Conservation (phyloP, 768 basidiomycete species). For the Tricholoma hemisulphureum region DNA sequence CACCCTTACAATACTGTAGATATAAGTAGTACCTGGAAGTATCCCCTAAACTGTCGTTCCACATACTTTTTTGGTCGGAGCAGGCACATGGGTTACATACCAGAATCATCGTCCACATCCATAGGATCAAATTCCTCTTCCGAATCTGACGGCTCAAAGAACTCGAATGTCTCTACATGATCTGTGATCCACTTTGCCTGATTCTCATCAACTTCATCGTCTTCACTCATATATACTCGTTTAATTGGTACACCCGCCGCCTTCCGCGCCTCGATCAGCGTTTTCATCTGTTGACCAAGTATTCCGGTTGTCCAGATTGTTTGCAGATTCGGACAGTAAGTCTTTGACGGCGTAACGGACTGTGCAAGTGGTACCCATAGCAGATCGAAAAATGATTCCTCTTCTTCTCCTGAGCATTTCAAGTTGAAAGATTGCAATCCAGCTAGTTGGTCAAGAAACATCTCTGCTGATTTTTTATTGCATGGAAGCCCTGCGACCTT, state of each 20-base stretch:
- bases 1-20: neutral
- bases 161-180: constrained; percentile 51
- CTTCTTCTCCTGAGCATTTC: constrained; percentile 31
- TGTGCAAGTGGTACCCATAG: constrained; percentile 14
- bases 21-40: constrained; percentile 3
- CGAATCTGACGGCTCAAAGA: constrained; percentile 59
- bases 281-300: constrained; percentile 38
- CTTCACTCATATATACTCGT: constrained; percentile 45
- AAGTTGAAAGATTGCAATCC: constrained; percentile 44
- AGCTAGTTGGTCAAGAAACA: constrained; percentile 46
- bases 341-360: constrained; percentile 15
- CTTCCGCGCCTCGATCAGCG: constrained; percentile 43
- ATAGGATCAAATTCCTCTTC: constrained; percentile 35
- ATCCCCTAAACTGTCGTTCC: constrained; percentile 4
- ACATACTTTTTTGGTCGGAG: neutral
- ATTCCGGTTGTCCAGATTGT: constrained; percentile 47
- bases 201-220: constrained; percentile 37
- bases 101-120: constrained; percentile 20
- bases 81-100: neutral
- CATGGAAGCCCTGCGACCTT: constrained; percentile 54
- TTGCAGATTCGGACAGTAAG: constrained; percentile 52
- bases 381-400: constrained; percentile 28
- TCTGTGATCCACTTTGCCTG: constrained; percentile 52
- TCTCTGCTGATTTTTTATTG: constrained; percentile 27
- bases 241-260: constrained; percentile 45